Base-by-base conservation (phyloP, 2,329 filamentous ascomycete species). In the Cladophialophora immunda region DNA sequence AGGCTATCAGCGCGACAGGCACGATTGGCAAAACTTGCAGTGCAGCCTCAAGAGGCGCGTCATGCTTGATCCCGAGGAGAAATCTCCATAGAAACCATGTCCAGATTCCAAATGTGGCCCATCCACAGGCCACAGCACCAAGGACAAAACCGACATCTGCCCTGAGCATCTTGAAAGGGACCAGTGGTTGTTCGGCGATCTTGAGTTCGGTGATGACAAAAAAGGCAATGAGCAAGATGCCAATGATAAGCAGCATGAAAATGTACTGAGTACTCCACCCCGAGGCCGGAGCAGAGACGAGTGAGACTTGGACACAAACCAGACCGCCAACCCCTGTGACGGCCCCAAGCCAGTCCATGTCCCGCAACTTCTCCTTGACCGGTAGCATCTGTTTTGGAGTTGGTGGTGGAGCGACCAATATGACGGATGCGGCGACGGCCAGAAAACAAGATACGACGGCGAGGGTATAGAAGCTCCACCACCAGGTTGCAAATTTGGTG, bases 281-380 rank as follows among this genome's bases (percentile, higher is more conserved):
- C 1, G 81, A 82, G 1, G 85, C 79, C 0, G 85, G 82, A 0
- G 85, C 86, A 72, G 89, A 86, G 64, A 87, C 89, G 82, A 85
- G 88, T 1, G 86, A 84, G 69, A 90, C 86, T 74, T 88, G 88
- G 78, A 90, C 82, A 36, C 89, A 79, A 0, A 87, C 80, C 30
- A 90, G 77, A 0, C 82, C 82, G 0, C 79, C 78, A n/a, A 89
- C 80, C 1, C 87, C 86, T 1, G 78, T 70, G 27, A 71, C 9
- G 17, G 62, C 63, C 25, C 71, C 70, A n/a, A 68, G 73, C n/a
- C 75, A 68, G 61, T 74, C 73, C 25, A 83, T 75, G 30, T 79
- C 74, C n/a, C 71, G 67, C 30, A 81, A 64, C 34, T 75, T 77
- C 34, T 76, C 72, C 53, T 30, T 65, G 62, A 68, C 58, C 19